A percentile compares a stretch with the other conserved stretches of the same genome.
These are phyloP conservation scores for Cordyceps militaris DNA, from an alignment of 2,329 filamentous ascomycete species.

Conservation along the genomic window DNA sequence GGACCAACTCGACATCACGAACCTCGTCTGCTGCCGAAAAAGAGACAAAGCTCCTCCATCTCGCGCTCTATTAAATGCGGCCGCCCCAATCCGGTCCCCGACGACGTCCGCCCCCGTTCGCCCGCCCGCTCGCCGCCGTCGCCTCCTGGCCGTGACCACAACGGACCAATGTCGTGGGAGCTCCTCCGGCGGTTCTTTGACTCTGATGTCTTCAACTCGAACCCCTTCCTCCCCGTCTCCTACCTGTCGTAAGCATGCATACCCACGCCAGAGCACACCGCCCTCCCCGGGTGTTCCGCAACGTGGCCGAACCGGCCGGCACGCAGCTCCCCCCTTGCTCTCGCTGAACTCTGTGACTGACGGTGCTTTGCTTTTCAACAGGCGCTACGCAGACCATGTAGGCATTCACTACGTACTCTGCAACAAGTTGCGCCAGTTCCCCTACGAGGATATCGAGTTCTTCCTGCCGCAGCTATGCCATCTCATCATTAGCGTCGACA, in stretches of 20 bases:
- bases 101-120: not conserved
- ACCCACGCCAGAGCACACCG: not conserved
- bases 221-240: constrained; percentile 80
- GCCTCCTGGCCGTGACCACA: not conserved
- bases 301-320: not conserved
- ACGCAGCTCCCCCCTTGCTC: not conserved
- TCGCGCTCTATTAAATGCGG: constrained; percentile 5
- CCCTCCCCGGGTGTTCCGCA: not conserved
- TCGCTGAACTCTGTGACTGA: not conserved
- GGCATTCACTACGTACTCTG: constrained; percentile 86
- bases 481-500: constrained; percentile 79
- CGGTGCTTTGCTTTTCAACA: constrained; percentile 31
- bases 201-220: constrained; percentile 89
- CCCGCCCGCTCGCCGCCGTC: constrained; percentile 1
- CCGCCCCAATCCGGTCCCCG: not conserved
- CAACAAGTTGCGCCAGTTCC: constrained; percentile 81
- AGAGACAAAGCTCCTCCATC: not conserved
- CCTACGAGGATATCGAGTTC: constrained; percentile 89
- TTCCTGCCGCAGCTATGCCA: constrained; percentile 84
- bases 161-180: constrained; percentile 66
- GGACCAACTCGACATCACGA: not conserved
- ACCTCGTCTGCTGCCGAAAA: not conserved
- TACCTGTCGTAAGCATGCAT: constrained; percentile 68
- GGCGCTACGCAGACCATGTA: constrained; percentile 82
- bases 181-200: constrained; percentile 85